phyloP scores from a whole-genome alignment of 257 asterid genomes.

The Capsicum pubescens region DNA sequence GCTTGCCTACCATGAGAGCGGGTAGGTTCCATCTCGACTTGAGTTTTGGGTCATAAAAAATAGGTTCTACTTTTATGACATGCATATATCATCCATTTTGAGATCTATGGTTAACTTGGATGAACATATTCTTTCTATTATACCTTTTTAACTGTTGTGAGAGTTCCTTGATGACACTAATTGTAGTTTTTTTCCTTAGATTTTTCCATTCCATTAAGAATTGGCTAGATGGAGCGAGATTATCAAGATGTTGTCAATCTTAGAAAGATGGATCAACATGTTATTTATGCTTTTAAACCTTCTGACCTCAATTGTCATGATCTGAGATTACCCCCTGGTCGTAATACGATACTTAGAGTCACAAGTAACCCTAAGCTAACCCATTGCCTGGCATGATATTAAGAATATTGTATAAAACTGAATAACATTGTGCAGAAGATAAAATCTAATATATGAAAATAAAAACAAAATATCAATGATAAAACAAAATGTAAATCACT shows the following conservation, averaged over 20 bases:
- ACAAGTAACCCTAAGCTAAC: too few relatives aligned
- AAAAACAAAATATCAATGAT: too few relatives aligned
- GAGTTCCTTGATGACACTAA: background rate
- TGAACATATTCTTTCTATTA: background rate
- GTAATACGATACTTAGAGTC: too few relatives aligned
- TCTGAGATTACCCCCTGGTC: too few relatives aligned
- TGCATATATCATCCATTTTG: background rate
- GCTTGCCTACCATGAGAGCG: too few relatives aligned
- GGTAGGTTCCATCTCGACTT: too few relatives aligned
- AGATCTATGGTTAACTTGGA: background rate
- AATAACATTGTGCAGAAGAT: too few relatives aligned
- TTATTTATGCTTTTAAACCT: background rate
- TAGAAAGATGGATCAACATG: conserved; percentile 40
- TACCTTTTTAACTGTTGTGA: background rate
- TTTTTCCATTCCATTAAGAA: background rate
- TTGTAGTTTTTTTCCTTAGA: background rate
- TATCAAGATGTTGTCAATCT: background rate
- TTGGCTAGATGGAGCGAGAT: background rate
- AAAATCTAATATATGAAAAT: too few relatives aligned
- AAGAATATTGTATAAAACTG: too few relatives aligned
- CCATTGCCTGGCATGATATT: too few relatives aligned
- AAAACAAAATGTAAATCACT: too few relatives aligned
- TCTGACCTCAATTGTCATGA: too few relatives aligned
- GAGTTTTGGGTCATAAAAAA: background rate
- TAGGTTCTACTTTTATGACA: background rate